These are phyloP conservation scores for Cystobasidium ongulense DNA, from an alignment of 768 basidiomycete genomes.

Conservation along the genomic window DNA sequence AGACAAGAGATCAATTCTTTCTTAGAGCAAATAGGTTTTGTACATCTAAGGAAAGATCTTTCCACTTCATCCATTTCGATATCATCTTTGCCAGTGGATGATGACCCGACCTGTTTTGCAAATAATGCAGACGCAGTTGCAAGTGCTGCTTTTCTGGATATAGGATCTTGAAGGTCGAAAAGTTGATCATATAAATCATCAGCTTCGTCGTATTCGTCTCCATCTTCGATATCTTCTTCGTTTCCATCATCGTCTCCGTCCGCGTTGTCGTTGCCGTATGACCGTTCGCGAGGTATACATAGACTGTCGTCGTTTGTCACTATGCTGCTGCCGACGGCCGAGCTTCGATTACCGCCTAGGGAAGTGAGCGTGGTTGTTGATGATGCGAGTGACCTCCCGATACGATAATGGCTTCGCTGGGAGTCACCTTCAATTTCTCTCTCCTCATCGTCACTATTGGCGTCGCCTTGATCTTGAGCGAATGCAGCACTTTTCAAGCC, in stretches of 20 bases:
- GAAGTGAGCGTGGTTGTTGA: neutral
- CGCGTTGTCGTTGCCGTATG: neutral
- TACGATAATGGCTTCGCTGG: neutral
- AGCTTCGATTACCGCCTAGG: neutral
- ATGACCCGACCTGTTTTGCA: neutral
- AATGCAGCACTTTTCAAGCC: neutral
- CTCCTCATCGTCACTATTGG: neutral
- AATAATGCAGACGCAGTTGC: neutral
- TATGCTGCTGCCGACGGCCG: neutral
- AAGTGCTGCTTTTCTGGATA: neutral
- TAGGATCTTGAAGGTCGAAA: neutral
- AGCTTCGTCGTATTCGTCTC: slow-evolving; percentile 2
- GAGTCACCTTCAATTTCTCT: neutral
- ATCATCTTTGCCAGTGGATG: neutral
- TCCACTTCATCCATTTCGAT: slow-evolving; percentile 20
- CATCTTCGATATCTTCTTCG: slow-evolving; percentile 6
- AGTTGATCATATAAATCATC: slow-evolving; percentile 8
- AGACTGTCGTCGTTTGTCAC: neutral
- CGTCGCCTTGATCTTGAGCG: neutral
- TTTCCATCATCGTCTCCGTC: slow-evolving; percentile 17
- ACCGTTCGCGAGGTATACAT: neutral
- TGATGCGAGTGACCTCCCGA: neutral
- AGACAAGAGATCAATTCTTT: slow-evolving; percentile 21
- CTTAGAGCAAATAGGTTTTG: slow-evolving; percentile 8
- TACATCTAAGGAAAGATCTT: slow-evolving; percentile 12